phyloP scores from a whole-genome alignment of 441 rosid genomes.

The Metrosideros polymorpha region DNA sequence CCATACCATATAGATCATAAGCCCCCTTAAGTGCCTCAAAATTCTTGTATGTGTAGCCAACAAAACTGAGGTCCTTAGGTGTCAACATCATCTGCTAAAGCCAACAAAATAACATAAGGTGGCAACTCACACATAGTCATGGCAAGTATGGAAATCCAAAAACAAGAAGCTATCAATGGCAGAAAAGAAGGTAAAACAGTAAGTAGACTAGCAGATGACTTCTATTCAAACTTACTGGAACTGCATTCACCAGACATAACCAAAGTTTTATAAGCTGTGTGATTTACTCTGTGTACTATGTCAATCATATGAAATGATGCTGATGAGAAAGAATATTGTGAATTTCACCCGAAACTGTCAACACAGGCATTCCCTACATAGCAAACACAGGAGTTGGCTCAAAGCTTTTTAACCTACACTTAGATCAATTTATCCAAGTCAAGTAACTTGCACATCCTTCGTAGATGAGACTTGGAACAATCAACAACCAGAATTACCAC shows the following conservation, averaged over 20 bases:
- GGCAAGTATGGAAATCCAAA: not conserved
- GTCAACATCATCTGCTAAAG: slow-evolving; percentile 30
- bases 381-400: not conserved
- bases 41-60: slow-evolving; percentile 54
- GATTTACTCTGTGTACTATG: not conserved
- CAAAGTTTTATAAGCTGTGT: not conserved
- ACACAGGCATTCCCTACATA: not conserved
- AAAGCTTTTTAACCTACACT: not conserved
- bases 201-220: not conserved
- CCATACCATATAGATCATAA: not conserved
- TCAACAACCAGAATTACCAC: not conserved
- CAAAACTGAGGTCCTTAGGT: slow-evolving; percentile 43
- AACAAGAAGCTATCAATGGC: not conserved
- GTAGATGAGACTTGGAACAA: not conserved
- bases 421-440: not conserved
- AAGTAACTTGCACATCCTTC: not conserved
- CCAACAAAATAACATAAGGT: not conserved
- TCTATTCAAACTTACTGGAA: not conserved
- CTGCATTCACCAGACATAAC: not conserved
- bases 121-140: not conserved
- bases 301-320: not conserved
- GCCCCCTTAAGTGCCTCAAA: slow-evolving; percentile 22
- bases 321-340: not conserved
- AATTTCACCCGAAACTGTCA: not conserved
- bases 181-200: not conserved